Conservation (phyloP, 805 yeast species). For the Schizosaccharomyces osmophilus region DNA sequence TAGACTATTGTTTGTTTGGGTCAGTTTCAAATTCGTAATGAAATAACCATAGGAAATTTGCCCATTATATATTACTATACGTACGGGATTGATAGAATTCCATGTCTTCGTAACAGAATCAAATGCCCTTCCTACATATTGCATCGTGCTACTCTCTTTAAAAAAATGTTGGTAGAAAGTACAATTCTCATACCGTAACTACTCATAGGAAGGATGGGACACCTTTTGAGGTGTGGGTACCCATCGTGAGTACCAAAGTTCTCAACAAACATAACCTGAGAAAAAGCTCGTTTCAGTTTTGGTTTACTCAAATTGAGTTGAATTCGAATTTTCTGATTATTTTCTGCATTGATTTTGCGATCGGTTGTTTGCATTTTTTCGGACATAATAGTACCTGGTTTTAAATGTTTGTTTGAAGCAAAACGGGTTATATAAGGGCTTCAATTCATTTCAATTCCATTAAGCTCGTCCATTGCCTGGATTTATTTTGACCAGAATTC, state of each 20-base stretch:
- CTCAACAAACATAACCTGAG: too few relatives aligned
- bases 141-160: conserved; percentile 28
- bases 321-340: too few relatives aligned
- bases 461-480: background rate
- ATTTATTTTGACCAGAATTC: background rate
- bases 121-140: conserved; percentile 85
- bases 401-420: too few relatives aligned
- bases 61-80: background rate
- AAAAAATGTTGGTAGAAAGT: background rate
- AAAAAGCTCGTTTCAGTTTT: too few relatives aligned
- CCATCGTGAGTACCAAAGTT: too few relatives aligned
- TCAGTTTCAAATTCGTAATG: background rate
- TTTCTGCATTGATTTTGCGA: too few relatives aligned
- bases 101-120: conserved; percentile 90
- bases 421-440: background rate
- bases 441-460: background rate
- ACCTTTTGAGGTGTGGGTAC: background rate
- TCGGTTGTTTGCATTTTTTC: too few relatives aligned
- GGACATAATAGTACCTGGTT: too few relatives aligned
- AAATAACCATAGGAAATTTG: background rate
- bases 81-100: conserved; percentile 71
- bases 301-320: too few relatives aligned
- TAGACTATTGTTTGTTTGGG: conserved; percentile 22
- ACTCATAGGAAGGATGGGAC: background rate
- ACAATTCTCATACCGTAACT: background rate